Percentiles rank a stretch among this genome's conserved stretches.
Evolutionary conservation across 768 basidiomycete species (phyloP).

Genomic region (Mycena belliarum): DNA sequence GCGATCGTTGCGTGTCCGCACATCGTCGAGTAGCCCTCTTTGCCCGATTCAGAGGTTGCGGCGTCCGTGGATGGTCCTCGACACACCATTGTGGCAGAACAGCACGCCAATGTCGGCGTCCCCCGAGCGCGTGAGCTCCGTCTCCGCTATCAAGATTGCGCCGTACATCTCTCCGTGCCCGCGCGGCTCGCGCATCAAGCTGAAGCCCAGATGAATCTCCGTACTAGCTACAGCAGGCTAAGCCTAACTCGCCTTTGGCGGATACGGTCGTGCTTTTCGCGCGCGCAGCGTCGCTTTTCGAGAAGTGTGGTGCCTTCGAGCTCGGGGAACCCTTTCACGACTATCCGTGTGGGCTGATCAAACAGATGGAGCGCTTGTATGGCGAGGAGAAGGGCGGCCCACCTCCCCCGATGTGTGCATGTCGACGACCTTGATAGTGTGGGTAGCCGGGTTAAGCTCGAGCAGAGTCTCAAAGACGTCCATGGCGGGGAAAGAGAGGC

Average conservation of each 20-base stretch:
- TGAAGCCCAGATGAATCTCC: slow-evolving; percentile 2
- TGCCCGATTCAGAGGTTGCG: background rate
- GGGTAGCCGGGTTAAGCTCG: slow-evolving; percentile 13
- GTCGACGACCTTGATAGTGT: slow-evolving; percentile 33
- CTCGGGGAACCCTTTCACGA: slow-evolving; percentile 34
- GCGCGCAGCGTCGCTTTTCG: slow-evolving; percentile 35
- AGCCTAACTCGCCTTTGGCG: slow-evolving; percentile 10
- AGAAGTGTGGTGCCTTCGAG: slow-evolving; percentile 36
- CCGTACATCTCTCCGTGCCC: slow-evolving; percentile 44
- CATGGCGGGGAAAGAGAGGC: slow-evolving; percentile 12
- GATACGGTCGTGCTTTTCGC: slow-evolving; percentile 31
- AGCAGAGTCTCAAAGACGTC: slow-evolving; percentile 19
- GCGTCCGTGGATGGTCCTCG: background rate
- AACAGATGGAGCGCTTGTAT: background rate
- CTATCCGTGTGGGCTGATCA: slow-evolving; percentile 38
- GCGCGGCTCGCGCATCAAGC: slow-evolving; percentile 40
- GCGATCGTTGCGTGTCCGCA: slow-evolving; percentile 44
- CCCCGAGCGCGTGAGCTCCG: slow-evolving; percentile 33
- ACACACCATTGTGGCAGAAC: slow-evolving; percentile 42
- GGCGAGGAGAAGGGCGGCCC: slow-evolving; percentile 12
- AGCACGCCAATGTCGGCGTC: slow-evolving; percentile 43
- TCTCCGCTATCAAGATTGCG: slow-evolving; percentile 37
- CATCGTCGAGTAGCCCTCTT: slow-evolving; percentile 46
- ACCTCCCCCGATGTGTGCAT: slow-evolving; percentile 43
- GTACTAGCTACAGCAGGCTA: background rate